Percentiles rank a stretch among this genome's conserved stretches.
phyloP scores from a whole-genome alignment of 2,329 filamentous ascomycete genomes.

The Pseudogymnoascus sp. region DNA sequence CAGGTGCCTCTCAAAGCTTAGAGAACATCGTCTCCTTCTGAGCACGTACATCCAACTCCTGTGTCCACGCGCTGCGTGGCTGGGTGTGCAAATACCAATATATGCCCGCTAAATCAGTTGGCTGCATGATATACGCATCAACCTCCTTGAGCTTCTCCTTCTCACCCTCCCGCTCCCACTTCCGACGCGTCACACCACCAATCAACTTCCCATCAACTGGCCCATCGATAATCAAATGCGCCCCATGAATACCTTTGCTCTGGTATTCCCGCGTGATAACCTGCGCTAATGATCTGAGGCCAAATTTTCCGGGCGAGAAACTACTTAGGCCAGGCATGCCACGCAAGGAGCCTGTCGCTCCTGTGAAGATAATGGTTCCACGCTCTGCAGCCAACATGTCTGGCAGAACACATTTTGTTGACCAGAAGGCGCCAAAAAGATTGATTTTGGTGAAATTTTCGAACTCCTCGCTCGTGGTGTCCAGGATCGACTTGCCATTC shows the following conservation, averaged over 20 bases:
- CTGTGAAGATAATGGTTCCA: slow-evolving; percentile 62
- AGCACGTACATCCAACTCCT: slow-evolving; percentile 65
- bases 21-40: slow-evolving; percentile 22
- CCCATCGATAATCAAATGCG: slow-evolving; percentile 73
- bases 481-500: slow-evolving; percentile 17
- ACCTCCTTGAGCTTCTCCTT: slow-evolving; percentile 16
- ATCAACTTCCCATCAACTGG: slow-evolving; percentile 41
- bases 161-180: slow-evolving; percentile 35
- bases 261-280: slow-evolving; percentile 74
- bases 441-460: slow-evolving; percentile 21
- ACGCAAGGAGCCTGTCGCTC: slow-evolving; percentile 71
- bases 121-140: slow-evolving; percentile 19
- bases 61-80: slow-evolving; percentile 67
- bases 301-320: slow-evolving; percentile 75
- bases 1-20: slow-evolving; percentile 11
- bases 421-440: slow-evolving; percentile 21
- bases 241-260: slow-evolving; percentile 71
- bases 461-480: slow-evolving; percentile 19
- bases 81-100: slow-evolving; percentile 82
- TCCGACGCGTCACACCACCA: slow-evolving; percentile 38
- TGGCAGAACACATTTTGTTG: slow-evolving; percentile 17
- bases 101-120: slow-evolving; percentile 64
- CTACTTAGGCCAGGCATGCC: slow-evolving; percentile 60
- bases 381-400: slow-evolving; percentile 17
- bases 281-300: slow-evolving; percentile 63